Percentiles rank a stretch among this genome's conserved stretches.
Conservation (phyloP, 2,329 filamentous ascomycete species). For the Arthrinium phaeospermum region DNA sequence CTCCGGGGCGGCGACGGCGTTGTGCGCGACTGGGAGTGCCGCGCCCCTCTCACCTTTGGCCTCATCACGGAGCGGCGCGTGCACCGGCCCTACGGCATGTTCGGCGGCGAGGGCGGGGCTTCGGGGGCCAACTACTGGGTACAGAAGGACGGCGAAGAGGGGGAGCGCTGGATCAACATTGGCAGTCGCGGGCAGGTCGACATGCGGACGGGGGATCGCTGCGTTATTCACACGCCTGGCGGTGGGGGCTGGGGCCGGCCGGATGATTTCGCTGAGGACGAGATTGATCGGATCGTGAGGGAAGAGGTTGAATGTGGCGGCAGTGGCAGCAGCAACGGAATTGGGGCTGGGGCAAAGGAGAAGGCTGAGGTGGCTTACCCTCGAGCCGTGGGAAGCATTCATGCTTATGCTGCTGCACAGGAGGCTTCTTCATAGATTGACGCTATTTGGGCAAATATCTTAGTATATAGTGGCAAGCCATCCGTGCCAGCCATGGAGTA, state of each 20-base stretch:
- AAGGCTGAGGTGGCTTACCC: neutral
- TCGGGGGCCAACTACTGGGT: slow-evolving; percentile 63
- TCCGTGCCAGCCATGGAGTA: too few species aligned
- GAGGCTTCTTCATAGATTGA: neutral
- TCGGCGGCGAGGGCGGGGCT: slow-evolving; percentile 69
- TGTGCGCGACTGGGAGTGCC: slow-evolving; percentile 73
- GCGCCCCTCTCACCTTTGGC: slow-evolving; percentile 70
- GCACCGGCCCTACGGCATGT: slow-evolving; percentile 73
- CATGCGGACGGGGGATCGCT: slow-evolving; percentile 64
- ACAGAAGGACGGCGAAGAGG: slow-evolving; percentile 23
- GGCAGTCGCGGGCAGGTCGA: slow-evolving; percentile 66
- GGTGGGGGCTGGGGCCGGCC: slow-evolving; percentile 56
- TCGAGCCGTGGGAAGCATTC: neutral
- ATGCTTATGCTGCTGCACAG: neutral
- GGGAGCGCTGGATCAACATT: slow-evolving; percentile 51
- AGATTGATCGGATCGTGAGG: neutral
- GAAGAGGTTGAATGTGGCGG: neutral
- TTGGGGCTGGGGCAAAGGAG: too few species aligned
- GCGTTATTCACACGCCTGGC: slow-evolving; percentile 66
- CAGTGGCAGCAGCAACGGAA: neutral
- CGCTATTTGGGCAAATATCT: too few species aligned
- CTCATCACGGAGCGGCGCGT: slow-evolving; percentile 74
- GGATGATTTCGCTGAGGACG: neutral
- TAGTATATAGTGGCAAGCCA: too few species aligned
- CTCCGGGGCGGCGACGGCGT: slow-evolving; percentile 71